Conservation (phyloP, 106 monocot genomes). For the Triglochin maritima region DNA sequence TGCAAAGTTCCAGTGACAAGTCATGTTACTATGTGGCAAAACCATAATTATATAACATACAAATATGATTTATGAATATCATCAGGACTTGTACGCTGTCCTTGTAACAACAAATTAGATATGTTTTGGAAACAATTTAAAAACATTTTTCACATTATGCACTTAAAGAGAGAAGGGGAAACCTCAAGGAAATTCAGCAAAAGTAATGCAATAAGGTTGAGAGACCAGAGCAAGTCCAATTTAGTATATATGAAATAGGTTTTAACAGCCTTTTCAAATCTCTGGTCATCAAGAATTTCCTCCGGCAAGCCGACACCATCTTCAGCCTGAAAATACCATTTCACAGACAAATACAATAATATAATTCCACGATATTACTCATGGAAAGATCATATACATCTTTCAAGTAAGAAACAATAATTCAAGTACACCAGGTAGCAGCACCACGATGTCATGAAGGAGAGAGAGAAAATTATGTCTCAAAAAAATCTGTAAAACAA, state of each 20-base stretch:
- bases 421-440: neutral
- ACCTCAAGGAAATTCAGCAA: slow-evolving; percentile 92
- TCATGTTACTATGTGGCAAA: neutral
- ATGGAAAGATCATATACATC: neutral
- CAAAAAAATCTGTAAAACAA: neutral
- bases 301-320: slow-evolving; percentile 96
- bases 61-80: too few species aligned
- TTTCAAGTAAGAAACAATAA: neutral
- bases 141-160: too few species aligned
- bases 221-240: slow-evolving; percentile 69
- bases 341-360: slow-evolving; percentile 4
- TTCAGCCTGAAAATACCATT: slow-evolving; percentile 63
- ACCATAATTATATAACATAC: neutral
- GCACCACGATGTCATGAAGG: neutral
- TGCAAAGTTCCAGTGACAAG: slow-evolving; percentile 18
- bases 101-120: too few species aligned
- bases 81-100: too few species aligned
- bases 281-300: slow-evolving; percentile 67
- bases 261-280: slow-evolving; percentile 57
- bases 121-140: too few species aligned
- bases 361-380: neutral
- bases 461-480: neutral
- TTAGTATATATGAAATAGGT: slow-evolving; percentile 73
- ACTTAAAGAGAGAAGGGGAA: slow-evolving; percentile 3
- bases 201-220: slow-evolving; percentile 79